Base-by-base conservation (phyloP, 140 eudicot species). In the Senecio squalidus region DNA sequence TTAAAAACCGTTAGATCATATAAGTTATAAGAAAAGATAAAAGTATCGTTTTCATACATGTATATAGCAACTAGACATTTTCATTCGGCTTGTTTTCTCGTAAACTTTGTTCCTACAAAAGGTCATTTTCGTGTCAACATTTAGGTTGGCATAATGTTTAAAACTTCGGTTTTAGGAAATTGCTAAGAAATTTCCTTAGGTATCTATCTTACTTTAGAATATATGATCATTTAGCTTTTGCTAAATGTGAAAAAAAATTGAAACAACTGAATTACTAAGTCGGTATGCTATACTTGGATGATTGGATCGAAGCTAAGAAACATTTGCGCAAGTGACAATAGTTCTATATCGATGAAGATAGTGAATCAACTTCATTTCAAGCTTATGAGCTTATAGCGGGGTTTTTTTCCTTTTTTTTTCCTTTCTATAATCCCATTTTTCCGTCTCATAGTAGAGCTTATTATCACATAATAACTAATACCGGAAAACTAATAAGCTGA, bases 171-270 rank as follows among this genome's bases (percentile, higher is more conserved):
- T 45, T 62, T 14, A 18, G 30, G 70, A 64, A 64, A 51, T 50
- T 64, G 34, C 60, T 9, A 9, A 0, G 70, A 64, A 64, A 36
- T 25, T 64, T 64, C 70, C 52, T 25, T 15, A 9, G 70, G 15
- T 44, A 36, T 24, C 5, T 50, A 20, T 64, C 20, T 51, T 25
- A 22, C 5, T 51, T 10, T 49, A 16, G 11, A 16, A 9, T 26
- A 34, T 50, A 22, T 41, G 15, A 38, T 14, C 16, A 13, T 18
- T 64, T 31, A 28, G 14, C 11, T 7, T 8, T 62, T 21, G 33
- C 11, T 27, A 1, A 16, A 60, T 43, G 22, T 6, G n/a, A n/a
- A 25, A 46, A 50, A 22, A 50, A 15, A 49, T 4, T 33, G 18
- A 31, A 56, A 21, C 46, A 55, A 2, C 27, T 26, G n/a, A n/a